phyloP scores from a whole-genome alignment of 2,329 filamentous ascomycete genomes.

The Penicillium sp. region DNA sequence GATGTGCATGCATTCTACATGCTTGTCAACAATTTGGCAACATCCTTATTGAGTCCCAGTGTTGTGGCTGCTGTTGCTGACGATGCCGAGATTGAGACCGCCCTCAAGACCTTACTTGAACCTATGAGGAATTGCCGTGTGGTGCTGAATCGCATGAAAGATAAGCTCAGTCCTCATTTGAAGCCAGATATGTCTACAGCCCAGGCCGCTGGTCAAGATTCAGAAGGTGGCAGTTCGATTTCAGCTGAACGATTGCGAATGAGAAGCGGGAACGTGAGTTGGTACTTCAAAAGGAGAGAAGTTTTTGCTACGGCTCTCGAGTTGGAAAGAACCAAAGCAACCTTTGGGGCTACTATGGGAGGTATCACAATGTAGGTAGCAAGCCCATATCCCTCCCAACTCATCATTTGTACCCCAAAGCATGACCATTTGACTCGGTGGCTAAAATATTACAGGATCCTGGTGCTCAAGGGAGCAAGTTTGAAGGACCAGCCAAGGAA shows the following conservation, averaged over 20 bases:
- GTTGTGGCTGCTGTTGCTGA: not conserved
- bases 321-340: not conserved
- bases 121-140: conserved; percentile 4
- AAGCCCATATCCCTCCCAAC: not conserved
- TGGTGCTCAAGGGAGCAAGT: not conserved
- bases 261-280: not conserved
- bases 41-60: not conserved
- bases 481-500: not conserved
- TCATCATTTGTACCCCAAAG: not conserved
- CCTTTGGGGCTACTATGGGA: not conserved
- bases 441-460: not conserved
- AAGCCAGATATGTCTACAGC: not conserved
- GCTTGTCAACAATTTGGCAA: conserved; percentile 1
- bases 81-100: conserved; percentile 3
- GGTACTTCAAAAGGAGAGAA: not conserved
- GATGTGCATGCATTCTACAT: conserved; percentile 4
- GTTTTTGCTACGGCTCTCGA: not conserved
- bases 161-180: not conserved
- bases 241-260: conserved; percentile 1
- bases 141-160: not conserved
- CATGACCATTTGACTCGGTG: not conserved
- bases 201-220: not conserved
- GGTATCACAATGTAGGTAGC: not conserved
- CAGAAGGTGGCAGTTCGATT: not conserved
- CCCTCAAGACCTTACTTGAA: not conserved